Base-by-base conservation (phyloP, 768 basidiomycete genomes). In the Saitozyma podzolica region DNA sequence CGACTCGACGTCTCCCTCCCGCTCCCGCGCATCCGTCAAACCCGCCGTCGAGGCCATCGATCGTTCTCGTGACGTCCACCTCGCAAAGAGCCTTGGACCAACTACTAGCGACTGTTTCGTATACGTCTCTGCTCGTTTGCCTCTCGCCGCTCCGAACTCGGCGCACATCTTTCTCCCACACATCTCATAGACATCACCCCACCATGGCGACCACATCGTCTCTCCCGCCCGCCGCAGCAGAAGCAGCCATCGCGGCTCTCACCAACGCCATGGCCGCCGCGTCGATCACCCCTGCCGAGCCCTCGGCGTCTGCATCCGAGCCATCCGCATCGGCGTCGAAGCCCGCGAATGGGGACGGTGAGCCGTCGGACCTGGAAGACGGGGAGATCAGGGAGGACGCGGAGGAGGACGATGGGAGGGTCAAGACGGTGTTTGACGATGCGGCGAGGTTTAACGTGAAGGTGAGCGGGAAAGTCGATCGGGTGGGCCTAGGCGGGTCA, bases 371-470 rank as follows among this genome's bases (percentile, higher is more conserved):
- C 10, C 70, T 83, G 9, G 91, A 93, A 78, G 86, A 87, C 10
- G 91, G 90, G 62, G 90, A 93, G 82, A 87, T 90, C 54, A 89
- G 90, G 80, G 84, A 57, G 8, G 72, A 69, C 29, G 69, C 64
- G 37, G 66, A 70, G 20, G 71, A 74, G 60, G 69, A 73, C 42
- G 77, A 73, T 55, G 70, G 68, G 59, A 85, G 83, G 59, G 89
- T 93, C 73, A 85, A 88, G 69, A 98, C 96, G 20, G 90, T 99
- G 53, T 97, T 99, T 81, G 92, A 86, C 73, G 90, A 94, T 81
- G 88, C 91, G 19, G 87, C 84, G 72, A 90, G 90, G 73, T 98
- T 97, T 82, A 97, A 95, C 76, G 92, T 97, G 82, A 98, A 97
- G 84, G 95, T 94, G 64, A 52, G 78, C 70, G n/a, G 6, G 45